These are phyloP conservation scores for Ganoderma sp. DNA, from an alignment of 1,284 basidiomycete species.

Conservation along the genomic window DNA sequence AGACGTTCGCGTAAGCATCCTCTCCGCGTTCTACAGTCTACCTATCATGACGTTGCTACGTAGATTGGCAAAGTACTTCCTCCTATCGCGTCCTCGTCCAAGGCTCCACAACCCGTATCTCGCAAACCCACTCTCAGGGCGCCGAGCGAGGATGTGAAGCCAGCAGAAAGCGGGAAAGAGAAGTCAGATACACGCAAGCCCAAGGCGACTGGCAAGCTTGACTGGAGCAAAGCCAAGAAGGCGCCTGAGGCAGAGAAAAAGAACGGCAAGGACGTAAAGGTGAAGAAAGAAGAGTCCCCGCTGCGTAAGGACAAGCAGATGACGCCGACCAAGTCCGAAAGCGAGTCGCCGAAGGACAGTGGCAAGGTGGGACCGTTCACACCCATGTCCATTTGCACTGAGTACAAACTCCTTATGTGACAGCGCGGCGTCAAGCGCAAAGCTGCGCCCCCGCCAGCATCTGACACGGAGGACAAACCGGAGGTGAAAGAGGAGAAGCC, in stretches of 20 bases:
- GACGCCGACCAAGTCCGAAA: slow-evolving; percentile 34
- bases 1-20: slow-evolving; percentile 54
- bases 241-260: slow-evolving; percentile 31
- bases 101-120: slow-evolving; percentile 33
- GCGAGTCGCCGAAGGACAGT: slow-evolving; percentile 26
- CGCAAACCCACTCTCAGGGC: slow-evolving; percentile 33
- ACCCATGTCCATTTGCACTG: not conserved
- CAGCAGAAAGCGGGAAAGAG: slow-evolving; percentile 30
- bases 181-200: slow-evolving; percentile 41
- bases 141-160: slow-evolving; percentile 29
- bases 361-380: slow-evolving; percentile 28
- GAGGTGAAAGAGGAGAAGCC: slow-evolving; percentile 25
- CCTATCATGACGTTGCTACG: not conserved
- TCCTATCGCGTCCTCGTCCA: slow-evolving; percentile 35
- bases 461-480: slow-evolving; percentile 33
- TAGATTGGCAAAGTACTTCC: slow-evolving; percentile 32
- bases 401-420: not conserved
- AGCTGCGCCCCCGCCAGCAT: slow-evolving; percentile 39
- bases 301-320: slow-evolving; percentile 28
- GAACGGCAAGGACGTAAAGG: slow-evolving; percentile 25
- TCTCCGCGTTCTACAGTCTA: not conserved
- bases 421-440: slow-evolving; percentile 68
- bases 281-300: slow-evolving; percentile 31
- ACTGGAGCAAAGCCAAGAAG: slow-evolving; percentile 71
- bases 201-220: slow-evolving; percentile 61